A percentile compares a stretch with the other conserved stretches of the same genome.
Evolutionary conservation across 2,329 filamentous ascomycete species (phyloP).

Genomic region (Sclerotinia minor): DNA sequence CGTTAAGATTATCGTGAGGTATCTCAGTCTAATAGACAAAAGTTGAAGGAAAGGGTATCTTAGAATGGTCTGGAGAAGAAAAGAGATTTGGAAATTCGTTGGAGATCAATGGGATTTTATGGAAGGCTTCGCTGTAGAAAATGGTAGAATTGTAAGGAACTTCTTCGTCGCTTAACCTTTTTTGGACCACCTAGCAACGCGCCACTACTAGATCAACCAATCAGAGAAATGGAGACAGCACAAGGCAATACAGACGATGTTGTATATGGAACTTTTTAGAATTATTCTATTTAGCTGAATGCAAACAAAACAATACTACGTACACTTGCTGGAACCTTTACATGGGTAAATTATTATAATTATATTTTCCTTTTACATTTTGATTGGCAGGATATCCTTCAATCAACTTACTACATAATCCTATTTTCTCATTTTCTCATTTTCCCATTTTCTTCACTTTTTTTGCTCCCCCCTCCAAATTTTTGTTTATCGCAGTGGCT

Average conservation of each 20-base stretch:
- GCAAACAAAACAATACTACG: not conserved
- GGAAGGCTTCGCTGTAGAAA: constrained; percentile 25
- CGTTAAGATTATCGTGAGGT: constrained; percentile 21
- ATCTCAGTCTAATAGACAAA: constrained; percentile 19
- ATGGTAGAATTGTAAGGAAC: constrained; percentile 26
- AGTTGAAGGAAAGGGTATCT: constrained; percentile 25
- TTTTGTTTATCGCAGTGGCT: not conserved
- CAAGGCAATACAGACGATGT: constrained; percentile 9
- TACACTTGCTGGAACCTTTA: no score
- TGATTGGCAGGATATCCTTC: not conserved
- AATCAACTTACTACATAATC: not conserved
- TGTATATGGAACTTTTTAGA: constrained; percentile 14
- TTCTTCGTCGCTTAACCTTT: constrained; percentile 16
- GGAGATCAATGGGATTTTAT: constrained; percentile 22
- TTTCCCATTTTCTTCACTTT: not conserved
- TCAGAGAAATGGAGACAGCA: not conserved
- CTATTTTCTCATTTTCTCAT: not conserved
- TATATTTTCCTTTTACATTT: no score
- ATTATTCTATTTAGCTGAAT: not conserved
- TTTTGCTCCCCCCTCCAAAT: not conserved
- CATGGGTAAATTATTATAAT: no score
- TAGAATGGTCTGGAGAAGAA: constrained; percentile 20
- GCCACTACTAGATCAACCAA: constrained; percentile 11
- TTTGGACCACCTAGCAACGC: constrained; percentile 11
- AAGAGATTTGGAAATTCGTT: constrained; percentile 16